A percentile compares a stretch with the other conserved stretches of the same genome.
These are phyloP conservation scores for Scenedesmus sp. DNA, from an alignment of 163 green algal genomes.

Conservation along the genomic window DNA sequence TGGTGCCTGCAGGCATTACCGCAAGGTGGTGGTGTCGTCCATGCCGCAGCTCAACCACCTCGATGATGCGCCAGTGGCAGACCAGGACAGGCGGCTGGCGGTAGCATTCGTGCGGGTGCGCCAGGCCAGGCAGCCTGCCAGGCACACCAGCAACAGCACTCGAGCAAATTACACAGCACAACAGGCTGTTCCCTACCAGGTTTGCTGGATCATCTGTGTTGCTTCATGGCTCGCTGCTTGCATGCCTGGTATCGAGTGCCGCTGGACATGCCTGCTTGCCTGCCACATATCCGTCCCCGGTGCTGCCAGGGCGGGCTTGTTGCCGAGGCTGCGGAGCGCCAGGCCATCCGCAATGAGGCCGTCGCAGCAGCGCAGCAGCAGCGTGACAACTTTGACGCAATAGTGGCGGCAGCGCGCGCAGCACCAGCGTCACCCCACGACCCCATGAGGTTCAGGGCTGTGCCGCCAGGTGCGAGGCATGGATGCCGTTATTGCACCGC, in stretches of 20 bases:
- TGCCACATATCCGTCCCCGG: neutral
- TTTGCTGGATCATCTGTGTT: neutral
- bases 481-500: neutral
- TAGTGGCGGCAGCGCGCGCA: conserved; percentile 69
- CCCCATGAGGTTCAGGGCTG: conserved; percentile 78
- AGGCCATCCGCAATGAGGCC: conserved; percentile 21
- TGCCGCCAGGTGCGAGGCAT: conserved; percentile 65
- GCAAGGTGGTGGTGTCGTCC: conserved; percentile 73
- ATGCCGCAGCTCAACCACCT: conserved; percentile 82
- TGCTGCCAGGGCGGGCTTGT: conserved; percentile 61
- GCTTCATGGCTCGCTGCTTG: too few species aligned
- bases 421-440: conserved; percentile 65
- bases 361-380: conserved; percentile 29
- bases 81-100: conserved; percentile 78
- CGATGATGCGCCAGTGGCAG: conserved; percentile 78
- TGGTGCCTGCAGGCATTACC: conserved; percentile 74
- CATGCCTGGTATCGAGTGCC: neutral
- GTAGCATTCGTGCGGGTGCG: conserved; percentile 71
- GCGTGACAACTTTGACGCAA: conserved; percentile 75
- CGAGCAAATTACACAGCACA: too few species aligned
- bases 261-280: neutral
- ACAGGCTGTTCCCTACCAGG: neutral
- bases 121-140: neutral
- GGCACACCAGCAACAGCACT: neutral
- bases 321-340: conserved; percentile 68